phyloP scores from a whole-genome alignment of 2,329 filamentous ascomycete genomes.

The Hansfordia pulvinata region DNA sequence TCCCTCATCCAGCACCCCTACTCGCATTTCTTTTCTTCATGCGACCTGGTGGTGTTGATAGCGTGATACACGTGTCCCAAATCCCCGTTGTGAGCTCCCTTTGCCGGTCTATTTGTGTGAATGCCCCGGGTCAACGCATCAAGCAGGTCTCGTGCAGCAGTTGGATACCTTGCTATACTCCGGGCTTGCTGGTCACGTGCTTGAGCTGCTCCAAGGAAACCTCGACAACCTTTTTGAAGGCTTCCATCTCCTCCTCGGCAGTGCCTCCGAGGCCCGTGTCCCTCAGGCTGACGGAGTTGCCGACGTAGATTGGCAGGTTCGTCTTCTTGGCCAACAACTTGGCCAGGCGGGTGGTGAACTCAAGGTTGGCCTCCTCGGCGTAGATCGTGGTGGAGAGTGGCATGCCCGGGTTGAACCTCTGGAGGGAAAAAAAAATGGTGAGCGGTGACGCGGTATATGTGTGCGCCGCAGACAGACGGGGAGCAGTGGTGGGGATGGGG shows the following conservation, averaged over 20 bases:
- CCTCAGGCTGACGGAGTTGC: slow-evolving; percentile 71
- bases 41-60: too few relatives aligned
- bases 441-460: too few relatives aligned
- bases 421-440: too few relatives aligned
- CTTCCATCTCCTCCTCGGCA: slow-evolving; percentile 90
- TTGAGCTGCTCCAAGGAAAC: slow-evolving; percentile 46
- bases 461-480: too few relatives aligned
- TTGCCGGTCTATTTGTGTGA: too few relatives aligned
- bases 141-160: too few relatives aligned
- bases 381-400: slow-evolving; percentile 71
- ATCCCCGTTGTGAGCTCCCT: too few relatives aligned
- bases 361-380: slow-evolving; percentile 59
- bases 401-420: slow-evolving; percentile 2
- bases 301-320: slow-evolving; percentile 72
- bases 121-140: too few relatives aligned
- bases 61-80: too few relatives aligned
- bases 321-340: slow-evolving; percentile 68
- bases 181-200: slow-evolving; percentile 14
- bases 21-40: too few relatives aligned
- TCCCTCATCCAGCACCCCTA: too few relatives aligned
- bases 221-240: slow-evolving; percentile 60
- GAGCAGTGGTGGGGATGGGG: too few relatives aligned
- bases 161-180: slow-evolving; percentile 3
- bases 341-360: slow-evolving; percentile 77
- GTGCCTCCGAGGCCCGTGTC: slow-evolving; percentile 63